These are phyloP conservation scores for Calonectria pseudoturangicola DNA, from an alignment of 2,329 filamentous ascomycete genomes.

Conservation along the genomic window DNA sequence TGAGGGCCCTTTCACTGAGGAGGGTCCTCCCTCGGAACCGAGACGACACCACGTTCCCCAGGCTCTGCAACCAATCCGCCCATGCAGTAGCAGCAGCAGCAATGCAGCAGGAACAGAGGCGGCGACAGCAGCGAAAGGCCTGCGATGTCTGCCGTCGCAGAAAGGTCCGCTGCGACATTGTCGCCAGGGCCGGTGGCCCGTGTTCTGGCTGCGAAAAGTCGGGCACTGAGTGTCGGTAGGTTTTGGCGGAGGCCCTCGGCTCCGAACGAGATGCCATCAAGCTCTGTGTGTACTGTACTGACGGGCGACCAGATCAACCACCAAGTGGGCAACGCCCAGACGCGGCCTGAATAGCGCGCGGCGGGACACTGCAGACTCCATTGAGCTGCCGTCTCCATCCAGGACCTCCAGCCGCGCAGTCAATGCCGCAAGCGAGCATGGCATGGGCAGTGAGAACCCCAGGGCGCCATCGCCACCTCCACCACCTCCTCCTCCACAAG, in stretches of 20 bases:
- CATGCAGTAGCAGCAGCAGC: neutral
- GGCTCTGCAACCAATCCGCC: neutral
- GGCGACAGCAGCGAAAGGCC: constrained; percentile 57
- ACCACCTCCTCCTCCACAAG: constrained; percentile 13
- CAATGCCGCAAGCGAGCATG: neutral
- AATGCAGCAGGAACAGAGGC: constrained; percentile 34
- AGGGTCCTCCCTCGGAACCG: neutral
- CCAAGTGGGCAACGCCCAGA: constrained; percentile 50
- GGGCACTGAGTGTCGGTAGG: constrained; percentile 52
- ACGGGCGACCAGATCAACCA: constrained; percentile 44
- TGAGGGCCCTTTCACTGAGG: neutral
- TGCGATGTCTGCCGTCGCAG: constrained; percentile 53
- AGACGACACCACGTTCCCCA: neutral
- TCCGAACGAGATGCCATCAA: constrained; percentile 36
- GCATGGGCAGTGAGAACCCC: neutral
- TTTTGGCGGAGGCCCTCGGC: constrained; percentile 29
- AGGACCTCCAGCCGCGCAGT: constrained; percentile 1
- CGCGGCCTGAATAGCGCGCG: constrained; percentile 39
- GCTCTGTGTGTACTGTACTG: neutral
- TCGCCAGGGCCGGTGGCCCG: constrained; percentile 42
- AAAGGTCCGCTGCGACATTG: constrained; percentile 53
- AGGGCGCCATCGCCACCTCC: constrained; percentile 24
- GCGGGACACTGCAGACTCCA: constrained; percentile 6
- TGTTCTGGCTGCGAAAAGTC: constrained; percentile 53
- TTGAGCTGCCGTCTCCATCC: constrained; percentile 8